Percentiles rank a stretch among this genome's conserved stretches.
phyloP scores from a whole-genome alignment of 805 yeast species.

The Kodamaea kakaduensis region DNA sequence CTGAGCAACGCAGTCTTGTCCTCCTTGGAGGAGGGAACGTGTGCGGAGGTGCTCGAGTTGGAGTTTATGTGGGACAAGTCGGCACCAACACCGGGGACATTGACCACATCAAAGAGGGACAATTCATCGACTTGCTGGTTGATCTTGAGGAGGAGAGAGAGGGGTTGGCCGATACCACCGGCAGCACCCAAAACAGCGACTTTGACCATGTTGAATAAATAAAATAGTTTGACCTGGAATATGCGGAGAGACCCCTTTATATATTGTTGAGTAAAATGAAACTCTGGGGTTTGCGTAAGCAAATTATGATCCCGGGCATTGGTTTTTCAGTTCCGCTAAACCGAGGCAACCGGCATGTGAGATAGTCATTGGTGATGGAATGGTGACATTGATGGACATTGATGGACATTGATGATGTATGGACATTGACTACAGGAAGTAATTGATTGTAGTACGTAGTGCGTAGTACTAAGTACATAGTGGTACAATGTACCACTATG shows the following conservation, averaged over 20 bases:
- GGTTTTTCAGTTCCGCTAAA: too few species aligned
- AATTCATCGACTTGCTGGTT: slow-evolving; percentile 59
- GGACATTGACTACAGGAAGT: too few species aligned
- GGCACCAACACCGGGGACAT: slow-evolving; percentile 82
- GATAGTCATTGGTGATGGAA: too few species aligned
- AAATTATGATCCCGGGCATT: too few species aligned
- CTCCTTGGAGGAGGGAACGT: slow-evolving; percentile 53
- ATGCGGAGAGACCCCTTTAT: slow-evolving; percentile 7
- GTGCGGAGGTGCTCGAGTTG: slow-evolving; percentile 54
- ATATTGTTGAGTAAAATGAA: slow-evolving; percentile 5
- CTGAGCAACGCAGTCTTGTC: slow-evolving; percentile 43
- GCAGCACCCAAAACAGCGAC: slow-evolving; percentile 89
- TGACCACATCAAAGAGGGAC: slow-evolving; percentile 80
- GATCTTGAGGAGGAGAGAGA: slow-evolving; percentile 74
- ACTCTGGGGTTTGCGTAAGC: slow-evolving; percentile 10
- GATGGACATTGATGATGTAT: too few species aligned
- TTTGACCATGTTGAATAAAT: slow-evolving; percentile 43
- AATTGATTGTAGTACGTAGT: too few species aligned
- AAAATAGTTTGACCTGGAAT: slow-evolving; percentile 1
- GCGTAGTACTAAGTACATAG: too few species aligned
- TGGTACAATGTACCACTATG: too few species aligned
- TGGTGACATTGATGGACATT: too few species aligned
- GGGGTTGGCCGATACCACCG: slow-evolving; percentile 93
- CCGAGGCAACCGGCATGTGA: too few species aligned
- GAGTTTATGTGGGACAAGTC: slow-evolving; percentile 84